Base-by-base conservation (phyloP, 2,329 filamentous ascomycete genomes). In the Paracoccidioides brasiliensis region DNA sequence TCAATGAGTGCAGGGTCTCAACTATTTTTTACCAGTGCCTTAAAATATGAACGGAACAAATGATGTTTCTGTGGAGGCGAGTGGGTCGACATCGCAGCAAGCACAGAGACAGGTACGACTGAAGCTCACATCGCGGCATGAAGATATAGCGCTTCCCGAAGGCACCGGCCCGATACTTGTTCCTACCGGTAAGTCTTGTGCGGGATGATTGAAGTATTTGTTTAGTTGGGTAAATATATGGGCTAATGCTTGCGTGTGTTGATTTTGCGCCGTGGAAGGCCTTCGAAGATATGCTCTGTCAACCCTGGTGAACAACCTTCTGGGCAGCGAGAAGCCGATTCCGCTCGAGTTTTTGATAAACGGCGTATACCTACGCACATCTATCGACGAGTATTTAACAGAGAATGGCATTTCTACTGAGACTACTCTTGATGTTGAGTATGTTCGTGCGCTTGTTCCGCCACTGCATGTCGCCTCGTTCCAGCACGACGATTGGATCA, bases 401-500 rank as follows among this genome's bases (percentile, higher is more conserved):
- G 77, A 83, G 59, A 87, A 93, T 66, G 91, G 91, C 52, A 84
- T 97, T 58, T 95, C 89, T 22, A 81, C 89, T 44, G 93, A 98
- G 75, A 86, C 85, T 4, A 91, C 86, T 3, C 75, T 98, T 53
- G 86, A 85, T 40, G 80, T 98, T 56, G 90, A 97, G 75, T 98
- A 97, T 72, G 89, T 96, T 40, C 85, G 90, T 64, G 93, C 90
- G 60, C 76, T 96, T 63, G 83, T 96, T 58, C 93, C 93, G 6
- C 93, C 93, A 15, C 78, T 87, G 40, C 91, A 93, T 69, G 84
- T 95, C 63, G 86, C 90, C 10, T 93, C 87, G 67, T 98, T 95
- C 69, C 85, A 96, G 74, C 91, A 98, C 70, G 90, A 98, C 66
- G 93, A 97, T 70, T 98, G 93, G 93, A 87, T 98, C 51, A 88